Percentiles rank a stretch among this genome's conserved stretches.
Conservation (phyloP, 352 stramenopile genomes). For the Phytopythium oedochilum region DNA sequence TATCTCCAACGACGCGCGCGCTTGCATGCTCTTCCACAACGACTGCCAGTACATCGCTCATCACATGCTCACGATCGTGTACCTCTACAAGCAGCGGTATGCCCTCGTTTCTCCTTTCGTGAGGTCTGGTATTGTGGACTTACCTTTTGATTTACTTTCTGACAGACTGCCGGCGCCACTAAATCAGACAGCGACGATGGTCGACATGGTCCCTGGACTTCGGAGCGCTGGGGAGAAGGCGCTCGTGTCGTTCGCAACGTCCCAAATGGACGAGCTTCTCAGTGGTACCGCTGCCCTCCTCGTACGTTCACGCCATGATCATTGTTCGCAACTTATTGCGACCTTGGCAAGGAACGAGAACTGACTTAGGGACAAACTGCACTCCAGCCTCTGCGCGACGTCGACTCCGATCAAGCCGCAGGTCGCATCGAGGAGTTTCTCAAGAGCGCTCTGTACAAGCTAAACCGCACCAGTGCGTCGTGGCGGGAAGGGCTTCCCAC, state of each 20-base stretch:
- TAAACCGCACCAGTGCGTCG: slow-evolving; percentile 47
- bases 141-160: not conserved
- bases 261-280: slow-evolving; percentile 40
- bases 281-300: slow-evolving; percentile 28
- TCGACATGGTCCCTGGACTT: slow-evolving; percentile 73
- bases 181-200: slow-evolving; percentile 62
- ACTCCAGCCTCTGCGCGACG: slow-evolving; percentile 27
- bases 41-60: slow-evolving; percentile 80
- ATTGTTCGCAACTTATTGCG: not conserved
- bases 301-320: slow-evolving; percentile 22
- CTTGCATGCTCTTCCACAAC: slow-evolving; percentile 83
- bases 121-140: not conserved
- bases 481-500: slow-evolving; percentile 60
- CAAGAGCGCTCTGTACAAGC: slow-evolving; percentile 56
- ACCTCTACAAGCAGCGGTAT: slow-evolving; percentile 70
- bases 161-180: slow-evolving; percentile 47
- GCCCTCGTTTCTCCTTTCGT: not conserved
- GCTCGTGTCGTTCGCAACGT: slow-evolving; percentile 38
- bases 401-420: slow-evolving; percentile 32
- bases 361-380: not conserved
- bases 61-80: slow-evolving; percentile 72
- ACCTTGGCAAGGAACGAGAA: not conserved
- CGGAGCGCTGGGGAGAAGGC: slow-evolving; percentile 52
- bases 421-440: slow-evolving; percentile 48
- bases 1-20: slow-evolving; percentile 56